phyloP scores from a whole-genome alignment of 768 basidiomycete species.

The Myochromella boudieri region DNA sequence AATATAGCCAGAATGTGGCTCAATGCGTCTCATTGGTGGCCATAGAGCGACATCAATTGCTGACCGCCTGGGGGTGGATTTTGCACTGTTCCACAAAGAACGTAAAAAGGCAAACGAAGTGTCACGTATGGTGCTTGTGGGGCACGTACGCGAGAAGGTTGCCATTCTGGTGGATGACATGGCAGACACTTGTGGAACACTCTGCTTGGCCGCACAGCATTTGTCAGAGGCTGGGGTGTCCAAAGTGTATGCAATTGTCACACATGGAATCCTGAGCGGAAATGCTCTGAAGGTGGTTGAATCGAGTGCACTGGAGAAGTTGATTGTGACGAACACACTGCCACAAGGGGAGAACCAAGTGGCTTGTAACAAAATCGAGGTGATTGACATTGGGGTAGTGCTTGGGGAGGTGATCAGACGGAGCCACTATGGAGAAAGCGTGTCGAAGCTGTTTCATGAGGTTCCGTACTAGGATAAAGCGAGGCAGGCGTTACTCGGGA shows the following conservation, averaged over 20 bases:
- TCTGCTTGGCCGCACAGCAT: conserved; percentile 88
- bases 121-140: conserved; percentile 93
- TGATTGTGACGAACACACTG: conserved; percentile 98
- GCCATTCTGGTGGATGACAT: conserved; percentile 99
- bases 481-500: conserved; percentile 3
- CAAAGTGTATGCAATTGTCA: conserved; percentile 89
- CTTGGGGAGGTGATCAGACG: conserved; percentile 95
- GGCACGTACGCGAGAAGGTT: conserved; percentile 87
- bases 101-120: conserved; percentile 96
- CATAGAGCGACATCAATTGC: conserved; percentile 94
- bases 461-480: conserved; percentile 89
- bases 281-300: conserved; percentile 76
- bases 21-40: conserved; percentile 12
- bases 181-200: conserved; percentile 95
- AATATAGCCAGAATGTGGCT: no score
- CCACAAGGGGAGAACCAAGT: conserved; percentile 82
- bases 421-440: conserved; percentile 96
- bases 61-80: conserved; percentile 93
- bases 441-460: conserved; percentile 86
- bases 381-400: conserved; percentile 92
- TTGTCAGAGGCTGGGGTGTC: conserved; percentile 86
- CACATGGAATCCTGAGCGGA: conserved; percentile 94
- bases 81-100: conserved; percentile 99
- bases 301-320: conserved; percentile 79
- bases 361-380: conserved; percentile 78